A percentile compares a stretch with the other conserved stretches of the same genome.
phyloP scores from a whole-genome alignment of 306 rosid species.

The Macrotyloma uniflorum region DNA sequence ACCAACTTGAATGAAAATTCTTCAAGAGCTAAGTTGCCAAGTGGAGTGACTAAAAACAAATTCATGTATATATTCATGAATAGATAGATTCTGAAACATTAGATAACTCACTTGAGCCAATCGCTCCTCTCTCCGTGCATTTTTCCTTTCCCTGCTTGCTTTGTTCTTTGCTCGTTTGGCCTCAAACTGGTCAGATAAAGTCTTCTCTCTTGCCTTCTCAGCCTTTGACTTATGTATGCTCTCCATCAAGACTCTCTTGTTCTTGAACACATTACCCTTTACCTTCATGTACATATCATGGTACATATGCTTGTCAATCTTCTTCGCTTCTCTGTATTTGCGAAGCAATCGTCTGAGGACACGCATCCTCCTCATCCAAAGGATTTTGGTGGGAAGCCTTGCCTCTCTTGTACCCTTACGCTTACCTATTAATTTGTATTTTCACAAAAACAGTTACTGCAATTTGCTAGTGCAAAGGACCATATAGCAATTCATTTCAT shows the following conservation, averaged over 20 bases:
- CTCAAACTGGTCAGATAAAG: conserved; percentile 89
- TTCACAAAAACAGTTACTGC: neutral
- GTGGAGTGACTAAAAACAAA: too few relatives aligned
- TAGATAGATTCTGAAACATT: neutral
- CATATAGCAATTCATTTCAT: neutral
- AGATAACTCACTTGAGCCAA: conserved; percentile 67
- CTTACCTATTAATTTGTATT: conserved; percentile 57
- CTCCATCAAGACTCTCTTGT: conserved; percentile 95
- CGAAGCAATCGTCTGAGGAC: conserved; percentile 93
- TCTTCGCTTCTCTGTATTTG: conserved; percentile 87
- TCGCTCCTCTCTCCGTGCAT: conserved; percentile 87
- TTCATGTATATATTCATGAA: neutral
- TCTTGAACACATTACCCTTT: conserved; percentile 95
- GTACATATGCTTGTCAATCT: conserved; percentile 95
- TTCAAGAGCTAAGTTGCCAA: neutral
- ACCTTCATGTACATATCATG: conserved; percentile 99
- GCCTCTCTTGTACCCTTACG: conserved; percentile 97
- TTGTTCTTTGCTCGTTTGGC: conserved; percentile 94
- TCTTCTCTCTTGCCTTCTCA: conserved; percentile 97
- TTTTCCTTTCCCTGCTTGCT: conserved; percentile 87
- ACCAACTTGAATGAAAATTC: neutral
- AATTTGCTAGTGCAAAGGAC: neutral
- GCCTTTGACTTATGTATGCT: conserved; percentile 98
- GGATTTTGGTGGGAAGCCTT: conserved; percentile 87
- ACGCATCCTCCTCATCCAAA: conserved; percentile 98